Conservation (phyloP, 768 basidiomycete species). For the Multifurca ochricompacta region DNA sequence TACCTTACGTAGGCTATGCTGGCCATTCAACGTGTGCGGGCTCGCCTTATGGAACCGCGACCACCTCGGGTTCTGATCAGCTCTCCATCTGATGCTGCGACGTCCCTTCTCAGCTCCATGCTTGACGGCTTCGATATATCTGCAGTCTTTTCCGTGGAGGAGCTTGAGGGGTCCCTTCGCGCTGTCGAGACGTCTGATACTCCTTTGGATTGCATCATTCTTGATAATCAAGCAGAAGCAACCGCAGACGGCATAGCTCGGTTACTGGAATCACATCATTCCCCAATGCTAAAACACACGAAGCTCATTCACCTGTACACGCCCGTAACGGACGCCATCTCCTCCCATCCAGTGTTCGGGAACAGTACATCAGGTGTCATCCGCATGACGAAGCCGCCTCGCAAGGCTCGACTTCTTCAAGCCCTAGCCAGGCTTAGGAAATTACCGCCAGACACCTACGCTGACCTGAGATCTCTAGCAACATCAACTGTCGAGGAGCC, state of each 20-base stretch:
- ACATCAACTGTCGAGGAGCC: conserved; percentile 40
- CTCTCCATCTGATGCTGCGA: conserved; percentile 52
- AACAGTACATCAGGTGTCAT: conserved; percentile 47
- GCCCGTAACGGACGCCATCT: conserved; percentile 49
- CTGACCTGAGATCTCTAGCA: conserved; percentile 32
- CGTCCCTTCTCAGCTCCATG: conserved; percentile 48
- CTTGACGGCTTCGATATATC: conserved; percentile 46
- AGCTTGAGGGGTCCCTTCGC: conserved; percentile 37
- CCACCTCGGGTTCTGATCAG: conserved; percentile 47
- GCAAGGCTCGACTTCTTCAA: conserved; percentile 51
- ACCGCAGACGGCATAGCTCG: conserved; percentile 50
- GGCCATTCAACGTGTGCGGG: conserved; percentile 41
- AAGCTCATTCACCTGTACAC: conserved; percentile 68
- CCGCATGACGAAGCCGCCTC: conserved; percentile 66
- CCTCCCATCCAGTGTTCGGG: conserved; percentile 44
- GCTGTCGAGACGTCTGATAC: conserved; percentile 27
- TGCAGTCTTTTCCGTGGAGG: conserved; percentile 37
- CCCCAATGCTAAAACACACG: conserved; percentile 39
- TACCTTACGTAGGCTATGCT: conserved; percentile 32
- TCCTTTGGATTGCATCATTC: conserved; percentile 53
- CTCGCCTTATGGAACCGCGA: conserved; percentile 39
- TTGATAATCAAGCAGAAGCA: conserved; percentile 59
- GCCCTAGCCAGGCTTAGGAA: conserved; percentile 54
- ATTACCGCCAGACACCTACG: conserved; percentile 37
- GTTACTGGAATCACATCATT: conserved; percentile 36